A percentile compares a stretch with the other conserved stretches of the same genome.
Evolutionary conservation across 2,329 filamentous ascomycete species (phyloP).

Genomic region (Exophiala dermatitidis): DNA sequence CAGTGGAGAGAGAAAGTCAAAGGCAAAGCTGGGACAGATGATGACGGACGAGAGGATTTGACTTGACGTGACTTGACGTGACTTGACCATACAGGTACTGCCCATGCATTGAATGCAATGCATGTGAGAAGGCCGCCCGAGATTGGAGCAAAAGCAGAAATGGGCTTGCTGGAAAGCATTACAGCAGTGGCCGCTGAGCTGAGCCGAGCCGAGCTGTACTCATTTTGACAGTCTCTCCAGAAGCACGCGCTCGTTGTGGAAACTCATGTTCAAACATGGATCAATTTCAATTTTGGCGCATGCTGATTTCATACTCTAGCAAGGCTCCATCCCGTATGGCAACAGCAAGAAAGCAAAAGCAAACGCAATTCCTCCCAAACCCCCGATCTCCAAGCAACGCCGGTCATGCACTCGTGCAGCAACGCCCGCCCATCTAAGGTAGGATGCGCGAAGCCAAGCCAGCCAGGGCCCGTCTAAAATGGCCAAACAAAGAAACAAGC

Average conservation of each 20-base stretch:
- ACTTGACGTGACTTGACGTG: too few relatives aligned
- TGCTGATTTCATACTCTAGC: constrained; percentile 4
- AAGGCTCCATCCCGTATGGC: not conserved
- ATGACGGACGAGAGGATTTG: too few relatives aligned
- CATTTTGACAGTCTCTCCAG: not conserved
- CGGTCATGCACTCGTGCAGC: constrained; percentile 16
- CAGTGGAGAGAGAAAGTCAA: too few relatives aligned
- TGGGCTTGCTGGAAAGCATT: not conserved
- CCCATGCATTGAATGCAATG: too few relatives aligned
- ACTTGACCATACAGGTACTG: too few relatives aligned
- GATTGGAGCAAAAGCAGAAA: not conserved
- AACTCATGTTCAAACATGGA: not conserved
- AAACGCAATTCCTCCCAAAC: not conserved
- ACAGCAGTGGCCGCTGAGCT: not conserved
- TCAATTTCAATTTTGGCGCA: not conserved
- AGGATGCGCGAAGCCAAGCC: constrained; percentile 7
- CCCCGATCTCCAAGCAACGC: constrained; percentile 2
- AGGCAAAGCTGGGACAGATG: too few relatives aligned
- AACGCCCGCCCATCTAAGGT: constrained; percentile 1
- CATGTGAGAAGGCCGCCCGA: too few relatives aligned
- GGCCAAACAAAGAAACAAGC: constrained; percentile 1
- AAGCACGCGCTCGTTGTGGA: constrained; percentile 1
- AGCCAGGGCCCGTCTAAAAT: not conserved
- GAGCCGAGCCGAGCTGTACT: not conserved
- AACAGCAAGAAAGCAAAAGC: too few relatives aligned